Evolutionary conservation across 495 filamentous ascomycete genomes (phyloP).

Genomic region (Zalerion maritima): DNA sequence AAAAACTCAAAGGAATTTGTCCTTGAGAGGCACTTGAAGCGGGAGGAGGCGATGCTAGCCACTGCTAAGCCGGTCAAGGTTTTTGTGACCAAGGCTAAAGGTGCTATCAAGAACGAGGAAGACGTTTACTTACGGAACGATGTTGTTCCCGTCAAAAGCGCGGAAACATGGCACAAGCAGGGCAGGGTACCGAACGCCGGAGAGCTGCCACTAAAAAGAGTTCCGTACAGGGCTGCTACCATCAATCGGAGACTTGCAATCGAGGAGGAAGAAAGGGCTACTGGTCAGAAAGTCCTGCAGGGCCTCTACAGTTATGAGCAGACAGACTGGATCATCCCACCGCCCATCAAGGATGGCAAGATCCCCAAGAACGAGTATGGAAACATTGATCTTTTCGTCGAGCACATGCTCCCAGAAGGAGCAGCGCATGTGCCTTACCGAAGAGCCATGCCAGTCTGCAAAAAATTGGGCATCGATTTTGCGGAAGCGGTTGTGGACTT

Average conservation of each 20-base stretch:
- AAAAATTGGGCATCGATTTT: constrained; percentile 70
- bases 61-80: constrained; percentile 53
- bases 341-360: constrained; percentile 62
- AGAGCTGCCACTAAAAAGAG: constrained; percentile 64
- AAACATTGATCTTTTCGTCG: constrained; percentile 92
- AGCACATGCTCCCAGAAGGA: constrained; percentile 80
- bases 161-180: constrained; percentile 96
- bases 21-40: constrained; percentile 72
- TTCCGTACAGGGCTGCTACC: constrained; percentile 83
- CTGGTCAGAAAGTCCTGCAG: constrained; percentile 71
- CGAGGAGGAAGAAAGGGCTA: constrained; percentile 60
- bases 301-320: constrained; percentile 75
- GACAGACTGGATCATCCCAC: constrained; percentile 86
- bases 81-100: constrained; percentile 55
- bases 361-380: constrained; percentile 94
- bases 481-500: constrained; percentile 95
- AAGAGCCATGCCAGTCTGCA: constrained; percentile 65
- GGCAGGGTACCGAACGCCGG: constrained; percentile 59
- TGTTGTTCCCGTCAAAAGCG: constrained; percentile 72
- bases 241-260: constrained; percentile 79
- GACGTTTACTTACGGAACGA: constrained; percentile 70
- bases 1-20: constrained; percentile 76
- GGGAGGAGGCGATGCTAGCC: constrained; percentile 77
- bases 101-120: constrained; percentile 51
- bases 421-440: constrained; percentile 71